Base-by-base conservation (phyloP, 31 red algal genomes). In the Odonthalia washingtoniensis region DNA sequence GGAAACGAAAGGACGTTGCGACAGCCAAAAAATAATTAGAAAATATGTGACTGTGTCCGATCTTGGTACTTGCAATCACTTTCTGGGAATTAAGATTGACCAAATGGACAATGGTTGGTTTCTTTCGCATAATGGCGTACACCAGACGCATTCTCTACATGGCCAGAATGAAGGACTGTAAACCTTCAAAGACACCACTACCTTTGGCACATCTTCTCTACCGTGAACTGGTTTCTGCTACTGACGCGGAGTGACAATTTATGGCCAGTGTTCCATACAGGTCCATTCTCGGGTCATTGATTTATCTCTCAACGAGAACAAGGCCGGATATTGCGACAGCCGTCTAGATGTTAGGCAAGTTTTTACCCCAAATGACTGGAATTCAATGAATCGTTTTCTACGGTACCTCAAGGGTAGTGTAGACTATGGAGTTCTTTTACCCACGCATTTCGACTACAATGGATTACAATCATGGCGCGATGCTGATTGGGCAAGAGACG, bases 261-360 rank as follows among this genome's bases (percentile, higher is more conserved):
- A 86, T 86, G 70, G 46, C 18, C 0, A 60, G 45, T 4, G 40
- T 36, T 21, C 83, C 83, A 1, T 86, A 86, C 40, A 41, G 83
- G 4, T 35, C 38, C 18, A 76, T 72, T 0, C 32, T 86, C 12
- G 70, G 69, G 2, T n/a, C 1, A 26, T 1, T 76, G 9, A 36
- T 86, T 12, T 86, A 64, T 40, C 69, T 86, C 0, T 36, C 83
- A 14, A 75, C 83, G 35, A 75, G 83, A 36, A 86, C 70, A 16
- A 0, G 42, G 30, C 83, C 70, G 70, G 69, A 86, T 44, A 75
- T 76, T 75, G 5, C 49, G 31, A 76, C 72, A 39, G 83, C 83
- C 38, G 40, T 86, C 2, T 70, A n/a, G 24, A 44, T 38, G 38
- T 1, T 77, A 18, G 4, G 41, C 1, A 37, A 32, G 30, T 17